Evolutionary conservation across 78 protist genomes (phyloP), one percentile per base, ranked within the genome.

Genomic region (Fonticula alba): DNA sequence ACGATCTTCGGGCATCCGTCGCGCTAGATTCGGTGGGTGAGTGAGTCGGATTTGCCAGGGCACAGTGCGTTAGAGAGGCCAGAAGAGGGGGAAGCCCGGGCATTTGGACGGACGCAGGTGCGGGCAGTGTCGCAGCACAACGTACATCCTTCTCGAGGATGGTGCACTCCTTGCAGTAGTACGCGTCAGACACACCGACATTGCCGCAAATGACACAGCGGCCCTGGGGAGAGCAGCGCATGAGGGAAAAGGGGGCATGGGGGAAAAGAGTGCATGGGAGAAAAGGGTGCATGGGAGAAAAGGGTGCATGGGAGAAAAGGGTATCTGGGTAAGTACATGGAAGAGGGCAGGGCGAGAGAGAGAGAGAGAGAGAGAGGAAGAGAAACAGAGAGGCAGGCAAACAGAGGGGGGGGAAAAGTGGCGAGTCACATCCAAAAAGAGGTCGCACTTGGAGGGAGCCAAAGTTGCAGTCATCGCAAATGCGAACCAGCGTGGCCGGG

Each of bases 1-100:
- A 87, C 80, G 65, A 91, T 83, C 50, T 81, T 84, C 11, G 96
- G 96, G 68, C 96, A 91, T 0, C 96, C 96, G 38, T 88, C 94
- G 31, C 93, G 51, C 81, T 79, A 67, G 7, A 26, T 14, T 17
- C 27, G 27, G 13, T 20, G 17, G 26, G 61, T 72, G 54, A 7
- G 19, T 49, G 29, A 49, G 54, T 20, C 7, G 7, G 54, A 3
- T 11, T 19, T 7, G 19, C 6, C 27, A 24, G 33, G 10, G 13
- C 15, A 29, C 3, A 33, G 1, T 7, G 4, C 26, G 11, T 1
- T n/a, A 2, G 40, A 33, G 6, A 3, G 57, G 33, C 9, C 9
- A 56, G 36, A 13, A 56, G 61, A 56, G 13, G 9, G 61, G 35
- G 27, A 59, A 24, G 20, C 27, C 19, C 62, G n/a, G 20, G 19